Base-by-base conservation (phyloP, 768 basidiomycete species). In the Cystobasidium ongulense region DNA sequence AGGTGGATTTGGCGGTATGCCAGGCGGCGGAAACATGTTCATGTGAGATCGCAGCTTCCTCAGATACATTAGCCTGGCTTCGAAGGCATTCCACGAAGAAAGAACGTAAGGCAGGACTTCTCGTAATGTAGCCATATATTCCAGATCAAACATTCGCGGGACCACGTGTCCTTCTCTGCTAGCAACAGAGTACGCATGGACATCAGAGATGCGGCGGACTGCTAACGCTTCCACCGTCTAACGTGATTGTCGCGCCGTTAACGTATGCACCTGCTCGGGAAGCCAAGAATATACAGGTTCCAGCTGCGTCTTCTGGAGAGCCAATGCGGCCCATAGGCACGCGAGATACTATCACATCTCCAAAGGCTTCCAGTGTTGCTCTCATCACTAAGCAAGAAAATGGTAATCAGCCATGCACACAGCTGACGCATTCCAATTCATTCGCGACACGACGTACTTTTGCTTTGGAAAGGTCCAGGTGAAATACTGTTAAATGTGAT, bases 401-500 rank as follows among this genome's bases (percentile, higher is more conserved):
- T 23, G 33, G 21, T 5, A 25, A 54, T 50, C 39, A 35, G 18
- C 10, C 17, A 25, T 7, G 15, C 25, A 25, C 1, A 1, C 13
- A 59, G 27, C 21, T 4, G 15, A 59, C n/a, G 13, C 11, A 35
- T 31, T 11, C 5, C 4, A 29, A 29, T 54, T 25, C 27, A 31
- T 25, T 38, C 13, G 63, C 4, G 50, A 50, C 35, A 36, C 67
- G 1, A 76, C 81, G 15, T 39, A 78, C 78, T 79, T 72, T 79
- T 79, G 38, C 80, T 81, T 52, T 81, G 76, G 79, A 83, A 82
- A 11, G 82, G 82, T 13, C 83, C 88, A 66, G 86, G 87, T 8
- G 87, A 87, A 62, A 89, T 85, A 17, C 86, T 85, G 78, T 88
- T 89, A 27, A 85, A 85, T 29, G 84, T 83, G 77, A 89, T 86